phyloP scores from a whole-genome alignment of 2,329 filamentous ascomycete species.

The Microcera coccophila region DNA sequence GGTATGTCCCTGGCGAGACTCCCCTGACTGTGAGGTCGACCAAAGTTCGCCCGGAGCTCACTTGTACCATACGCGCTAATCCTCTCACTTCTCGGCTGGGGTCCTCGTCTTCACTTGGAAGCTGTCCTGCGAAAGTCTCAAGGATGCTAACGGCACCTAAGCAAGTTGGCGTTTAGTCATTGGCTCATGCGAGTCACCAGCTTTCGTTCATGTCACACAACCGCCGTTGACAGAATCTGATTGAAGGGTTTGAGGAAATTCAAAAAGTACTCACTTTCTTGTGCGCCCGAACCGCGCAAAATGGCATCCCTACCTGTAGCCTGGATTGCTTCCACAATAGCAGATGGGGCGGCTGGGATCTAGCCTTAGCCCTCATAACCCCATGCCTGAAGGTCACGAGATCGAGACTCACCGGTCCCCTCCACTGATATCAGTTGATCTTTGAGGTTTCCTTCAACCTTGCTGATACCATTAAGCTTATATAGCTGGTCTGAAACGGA shows the following conservation, averaged over 20 bases:
- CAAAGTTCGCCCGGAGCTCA: conserved; percentile 71
- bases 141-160: conserved; percentile 86
- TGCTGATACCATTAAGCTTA: conserved; percentile 73
- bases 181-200: too few species aligned
- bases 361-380: conserved; percentile 6
- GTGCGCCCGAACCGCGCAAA: conserved; percentile 78
- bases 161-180: too few species aligned
- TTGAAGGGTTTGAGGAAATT: too few species aligned
- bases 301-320: conserved; percentile 90
- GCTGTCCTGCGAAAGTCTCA: conserved; percentile 68
- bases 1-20: conserved; percentile 74
- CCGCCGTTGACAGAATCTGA: too few species aligned
- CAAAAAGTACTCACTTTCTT: conserved; percentile 71
- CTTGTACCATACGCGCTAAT: conserved; percentile 89
- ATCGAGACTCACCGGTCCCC: conserved; percentile 65
- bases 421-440: conserved; percentile 81
- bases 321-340: conserved; percentile 85
- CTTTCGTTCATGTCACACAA: too few species aligned
- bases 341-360: conserved; percentile 72
- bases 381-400: conserved; percentile 3
- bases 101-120: conserved; percentile 42
- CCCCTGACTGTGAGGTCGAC: conserved; percentile 86
- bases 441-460: conserved; percentile 76
- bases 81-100: conserved; percentile 66
- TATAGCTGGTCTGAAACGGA: conserved; percentile 76